Conservation (phyloP, 78 protist species). For the Dictyostelium capitatum region DNA sequence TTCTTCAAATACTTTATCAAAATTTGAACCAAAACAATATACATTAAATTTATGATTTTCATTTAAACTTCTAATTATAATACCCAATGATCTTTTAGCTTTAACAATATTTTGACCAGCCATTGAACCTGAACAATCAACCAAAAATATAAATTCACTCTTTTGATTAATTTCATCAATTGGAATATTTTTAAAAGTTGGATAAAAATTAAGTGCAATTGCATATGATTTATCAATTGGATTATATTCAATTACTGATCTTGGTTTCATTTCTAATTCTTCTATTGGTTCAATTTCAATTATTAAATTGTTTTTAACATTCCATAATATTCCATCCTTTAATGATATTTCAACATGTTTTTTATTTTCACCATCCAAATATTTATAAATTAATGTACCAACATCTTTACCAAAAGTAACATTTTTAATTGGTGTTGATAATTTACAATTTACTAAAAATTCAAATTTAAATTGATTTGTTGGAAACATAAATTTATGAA, state of each 20-base stretch:
- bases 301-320: background rate
- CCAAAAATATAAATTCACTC: background rate
- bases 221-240: slow-evolving; percentile 10
- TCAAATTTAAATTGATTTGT: background rate
- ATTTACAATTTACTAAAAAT: background rate
- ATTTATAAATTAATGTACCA: background rate
- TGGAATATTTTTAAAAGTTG: background rate
- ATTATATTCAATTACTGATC: background rate
- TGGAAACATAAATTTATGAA: slow-evolving; percentile 43
- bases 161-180: slow-evolving; percentile 26
- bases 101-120: background rate
- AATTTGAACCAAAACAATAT: background rate
- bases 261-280: background rate
- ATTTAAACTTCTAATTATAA: slow-evolving; percentile 30
- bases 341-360: background rate
- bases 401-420: background rate
- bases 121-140: slow-evolving; percentile 53
- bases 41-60: slow-evolving; percentile 11
- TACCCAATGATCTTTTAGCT: slow-evolving; percentile 24
- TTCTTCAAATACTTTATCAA: background rate
- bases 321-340: background rate
- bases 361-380: background rate
- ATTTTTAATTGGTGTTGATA: background rate
- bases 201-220: slow-evolving; percentile 23
- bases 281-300: background rate